Base-by-base conservation (phyloP, 331 rosid genomes). In the Malus hybrid region DNA sequence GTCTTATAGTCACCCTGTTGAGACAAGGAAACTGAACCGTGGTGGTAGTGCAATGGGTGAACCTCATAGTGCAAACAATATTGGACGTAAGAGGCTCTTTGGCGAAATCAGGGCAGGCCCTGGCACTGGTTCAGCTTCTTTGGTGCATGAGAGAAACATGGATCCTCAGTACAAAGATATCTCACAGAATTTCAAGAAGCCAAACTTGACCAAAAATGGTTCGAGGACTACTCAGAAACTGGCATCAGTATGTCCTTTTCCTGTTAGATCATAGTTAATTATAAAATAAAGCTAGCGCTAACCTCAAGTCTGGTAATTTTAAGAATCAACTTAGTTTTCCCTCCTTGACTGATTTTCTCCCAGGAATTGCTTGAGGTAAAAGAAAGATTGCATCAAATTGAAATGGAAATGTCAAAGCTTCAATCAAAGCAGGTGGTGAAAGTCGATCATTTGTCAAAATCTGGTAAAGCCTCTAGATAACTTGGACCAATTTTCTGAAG, bases 341-440 rank as follows among this genome's bases (percentile, higher is more conserved):
- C 22, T 18, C 9, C 33, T 42, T 63, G 39, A 44, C 31, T 27
- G 69, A 20, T 60, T 24, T 68, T 16, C 3, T 18, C 70, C 29
- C 77, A 80, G 84, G 71, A 50, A 70, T 28, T 80, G 71, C 75
- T 80, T 70, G 70, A 54, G 15, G 54, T 80, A 77, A 80, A 80
- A 59, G 77, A 70, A 60, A 76, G 48, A 65, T 34, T 80, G 84
- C 59, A 70, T 64, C 80, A 76, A 28, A 56, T 80, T 10, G 77
- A 54, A 34, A 76, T 69, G 5, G 77, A 80, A 57, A 70, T 80
- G 74, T 39, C 69, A 8, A 76, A 44, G 77, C 84, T 80, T 27
- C 80, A 75, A 50, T 70, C 74, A 42, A 80, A 67, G 77, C 73
- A 65, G 42, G 54, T 42, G 33, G 62, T 31, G 61, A 80, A 80